Base-by-base conservation (phyloP, 345 rosid species). In the Hibiscus trionum region DNA sequence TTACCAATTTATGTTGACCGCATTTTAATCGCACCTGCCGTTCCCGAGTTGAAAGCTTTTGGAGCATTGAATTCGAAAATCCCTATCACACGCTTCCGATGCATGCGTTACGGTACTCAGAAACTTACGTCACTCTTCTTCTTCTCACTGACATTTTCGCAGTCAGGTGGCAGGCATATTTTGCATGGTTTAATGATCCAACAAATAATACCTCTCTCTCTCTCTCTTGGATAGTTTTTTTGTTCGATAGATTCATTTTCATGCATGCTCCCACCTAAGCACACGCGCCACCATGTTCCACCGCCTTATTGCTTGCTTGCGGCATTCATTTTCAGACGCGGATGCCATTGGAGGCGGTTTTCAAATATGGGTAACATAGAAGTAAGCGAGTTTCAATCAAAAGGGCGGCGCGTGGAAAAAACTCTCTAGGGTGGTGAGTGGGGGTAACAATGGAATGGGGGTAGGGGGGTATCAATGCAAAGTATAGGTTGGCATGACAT, bases 51-150 rank as follows among this genome's bases (percentile, higher is more conserved):
- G n/a, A n/a, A n/a, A n/a, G n/a, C n/a, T n/a, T 37, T 37, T 39
- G 44, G 44, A 39, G 44, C 44, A 42, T 42, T 42, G 12, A 42
- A 42, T 42, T 42, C 46, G 46, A 9, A 77, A 65, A 73, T 73
- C 80, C 57, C 8, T 58, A 21, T 50, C 74, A 72, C 85, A 84
- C 85, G 82, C 79, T 79, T 84, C 80, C 81, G 75, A 31, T 66
- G 81, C 84, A 80, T 59, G 82, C 82, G 71, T 37, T 77, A n/a
- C 50, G 66, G 29, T 56, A 5, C 27, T 55, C 19, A 11, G 11
- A 21, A 4, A 55, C 76, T 70, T 47, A 70, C 84, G 81, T 81
- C 82, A 81, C 73, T 73, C 50, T 66, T 46, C 53, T 50, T 50
- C n/a, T 70, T 61, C 4, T 15, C 21, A 52, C 44, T 57, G 10